Evolutionary conservation across 192 early-diverging fungal species (phyloP).

Genomic region (Paraglomus occultum): DNA sequence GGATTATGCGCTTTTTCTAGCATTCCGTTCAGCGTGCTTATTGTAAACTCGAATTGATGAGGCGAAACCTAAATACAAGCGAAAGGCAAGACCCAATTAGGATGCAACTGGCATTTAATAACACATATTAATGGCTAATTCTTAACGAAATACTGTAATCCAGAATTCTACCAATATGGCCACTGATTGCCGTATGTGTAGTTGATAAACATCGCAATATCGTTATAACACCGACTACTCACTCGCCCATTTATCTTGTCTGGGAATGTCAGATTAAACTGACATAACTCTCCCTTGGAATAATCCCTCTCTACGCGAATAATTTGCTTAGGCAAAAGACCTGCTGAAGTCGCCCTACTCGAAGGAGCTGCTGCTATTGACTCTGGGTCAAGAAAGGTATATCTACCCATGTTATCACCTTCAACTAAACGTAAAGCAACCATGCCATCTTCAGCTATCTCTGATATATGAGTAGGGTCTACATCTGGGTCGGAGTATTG

Average conservation of each 20-base stretch:
- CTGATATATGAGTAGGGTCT: neutral
- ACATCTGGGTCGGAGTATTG: neutral
- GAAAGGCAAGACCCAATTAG: neutral
- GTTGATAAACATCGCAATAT: too few species aligned
- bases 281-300: conserved; percentile 24
- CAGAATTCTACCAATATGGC: too few species aligned
- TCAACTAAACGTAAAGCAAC: neutral
- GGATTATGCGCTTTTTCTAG: conserved; percentile 23
- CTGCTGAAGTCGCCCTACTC: neutral
- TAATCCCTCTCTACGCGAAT: conserved; percentile 30
- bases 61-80: conserved; percentile 17
- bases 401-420: neutral
- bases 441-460: conserved; percentile 18
- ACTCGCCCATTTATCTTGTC: conserved; percentile 24
- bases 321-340: conserved; percentile 16
- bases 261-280: conserved; percentile 17
- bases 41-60: conserved; percentile 18
- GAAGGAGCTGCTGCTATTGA: conserved; percentile 10
- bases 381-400: neutral
- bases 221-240: neutral
- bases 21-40: conserved; percentile 18
- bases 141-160: too few species aligned
- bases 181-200: too few species aligned
- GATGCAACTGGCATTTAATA: neutral
- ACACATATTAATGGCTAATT: too few species aligned